Conservation (phyloP, 208 protist genomes). For the Leishmania tropica region DNA sequence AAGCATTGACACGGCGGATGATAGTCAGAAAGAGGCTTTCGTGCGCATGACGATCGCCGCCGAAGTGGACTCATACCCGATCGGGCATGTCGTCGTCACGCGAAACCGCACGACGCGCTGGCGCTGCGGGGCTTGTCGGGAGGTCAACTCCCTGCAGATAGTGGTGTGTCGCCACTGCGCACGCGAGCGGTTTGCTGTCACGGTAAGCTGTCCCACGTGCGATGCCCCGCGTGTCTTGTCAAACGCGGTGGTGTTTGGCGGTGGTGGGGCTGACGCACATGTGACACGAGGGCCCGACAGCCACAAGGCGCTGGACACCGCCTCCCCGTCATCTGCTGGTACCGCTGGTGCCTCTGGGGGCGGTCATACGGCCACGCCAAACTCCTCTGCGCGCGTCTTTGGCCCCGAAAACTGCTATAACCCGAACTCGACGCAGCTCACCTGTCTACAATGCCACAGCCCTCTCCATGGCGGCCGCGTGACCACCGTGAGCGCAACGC, state of each 20-base stretch:
- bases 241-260: slow-evolving; percentile 53
- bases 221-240: slow-evolving; percentile 22
- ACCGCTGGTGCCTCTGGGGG: not conserved
- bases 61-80: slow-evolving; percentile 34
- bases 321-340: not conserved
- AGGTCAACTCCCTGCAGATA: slow-evolving; percentile 73
- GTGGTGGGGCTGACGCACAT: not conserved
- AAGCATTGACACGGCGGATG: slow-evolving; percentile 3
- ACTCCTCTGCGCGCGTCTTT: slow-evolving; percentile 26
- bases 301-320: not conserved
- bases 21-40: not conserved
- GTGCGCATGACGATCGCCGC: slow-evolving; percentile 36
- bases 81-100: slow-evolving; percentile 61
- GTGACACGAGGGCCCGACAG: not conserved
- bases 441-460: slow-evolving; percentile 43
- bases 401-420: slow-evolving; percentile 54
- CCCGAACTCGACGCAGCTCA: slow-evolving; percentile 32
- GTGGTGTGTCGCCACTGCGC: slow-evolving; percentile 53
- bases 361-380: not conserved
- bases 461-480: slow-evolving; percentile 59
- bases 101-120: slow-evolving; percentile 64
- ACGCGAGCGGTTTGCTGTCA: slow-evolving; percentile 54
- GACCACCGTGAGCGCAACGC: not conserved
- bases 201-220: slow-evolving; percentile 52
- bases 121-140: slow-evolving; percentile 57